A percentile compares a stretch with the other conserved stretches of the same genome.
Conservation (phyloP, 768 basidiomycete genomes). For the Termitomyces sp. region DNA sequence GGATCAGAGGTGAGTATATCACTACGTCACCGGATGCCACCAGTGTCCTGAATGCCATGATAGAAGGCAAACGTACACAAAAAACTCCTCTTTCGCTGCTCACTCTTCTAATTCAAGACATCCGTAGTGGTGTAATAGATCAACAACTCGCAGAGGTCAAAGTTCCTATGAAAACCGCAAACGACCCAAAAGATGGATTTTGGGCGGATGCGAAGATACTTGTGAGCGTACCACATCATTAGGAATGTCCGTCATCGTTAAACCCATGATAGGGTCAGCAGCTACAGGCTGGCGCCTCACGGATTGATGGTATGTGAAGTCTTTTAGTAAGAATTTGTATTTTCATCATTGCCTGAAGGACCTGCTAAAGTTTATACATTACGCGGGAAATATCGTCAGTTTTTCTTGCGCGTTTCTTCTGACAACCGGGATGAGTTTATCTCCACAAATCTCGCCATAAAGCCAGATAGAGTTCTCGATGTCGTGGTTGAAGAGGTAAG, state of each 20-base stretch:
- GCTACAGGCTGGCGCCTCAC: slow-evolving; percentile 55
- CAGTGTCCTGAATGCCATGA: not conserved
- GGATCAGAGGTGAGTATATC: slow-evolving; percentile 1
- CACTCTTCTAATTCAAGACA: slow-evolving; percentile 63
- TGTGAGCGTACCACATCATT: slow-evolving; percentile 20
- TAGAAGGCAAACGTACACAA: slow-evolving; percentile 9
- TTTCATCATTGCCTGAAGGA: slow-evolving; percentile 30
- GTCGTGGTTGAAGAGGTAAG: slow-evolving; percentile 58
- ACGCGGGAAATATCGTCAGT: slow-evolving; percentile 65
- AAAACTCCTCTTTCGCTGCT: slow-evolving; percentile 41
- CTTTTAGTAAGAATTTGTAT: not conserved
- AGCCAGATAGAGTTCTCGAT: slow-evolving; percentile 47
- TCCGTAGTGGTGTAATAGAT: slow-evolving; percentile 47
- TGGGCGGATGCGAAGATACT: slow-evolving; percentile 72
- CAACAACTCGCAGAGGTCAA: slow-evolving; percentile 60
- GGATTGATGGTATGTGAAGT: slow-evolving; percentile 57
- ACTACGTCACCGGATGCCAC: not conserved
- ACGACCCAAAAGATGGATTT: slow-evolving; percentile 47
- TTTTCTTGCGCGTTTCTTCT: slow-evolving; percentile 56
- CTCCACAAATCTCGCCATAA: slow-evolving; percentile 53
- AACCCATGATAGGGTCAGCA: slow-evolving; percentile 30
- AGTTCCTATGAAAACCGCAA: slow-evolving; percentile 46
- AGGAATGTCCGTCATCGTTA: not conserved
- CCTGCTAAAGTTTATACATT: slow-evolving; percentile 61
- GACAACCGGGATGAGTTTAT: slow-evolving; percentile 45